phyloP scores from a whole-genome alignment of 2,329 filamentous ascomycete genomes.

The Colletotrichum viniferum region DNA sequence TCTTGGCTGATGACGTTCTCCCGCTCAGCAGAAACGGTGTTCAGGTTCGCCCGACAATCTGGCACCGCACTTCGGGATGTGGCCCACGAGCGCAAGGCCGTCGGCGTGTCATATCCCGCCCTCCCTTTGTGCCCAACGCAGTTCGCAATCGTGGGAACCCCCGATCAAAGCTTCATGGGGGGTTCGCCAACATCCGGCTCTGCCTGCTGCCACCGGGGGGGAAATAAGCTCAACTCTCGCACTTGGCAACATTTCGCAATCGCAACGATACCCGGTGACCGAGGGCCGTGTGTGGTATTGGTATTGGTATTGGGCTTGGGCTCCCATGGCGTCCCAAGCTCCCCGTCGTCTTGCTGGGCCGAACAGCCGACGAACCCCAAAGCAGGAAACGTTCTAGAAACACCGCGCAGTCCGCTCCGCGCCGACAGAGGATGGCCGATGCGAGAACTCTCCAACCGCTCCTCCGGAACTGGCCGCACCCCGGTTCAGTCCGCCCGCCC shows the following conservation, averaged over 20 bases:
- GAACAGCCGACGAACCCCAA: background rate
- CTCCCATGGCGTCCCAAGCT: background rate
- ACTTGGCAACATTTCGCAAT: background rate
- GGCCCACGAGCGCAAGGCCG: background rate
- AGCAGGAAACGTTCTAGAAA: slow-evolving; percentile 10
- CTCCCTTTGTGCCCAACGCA: background rate
- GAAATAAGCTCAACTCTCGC: background rate
- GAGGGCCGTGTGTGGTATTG: background rate
- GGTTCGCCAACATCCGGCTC: background rate
- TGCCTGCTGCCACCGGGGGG: background rate
- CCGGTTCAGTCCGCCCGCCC: background rate
- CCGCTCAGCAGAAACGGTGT: background rate
- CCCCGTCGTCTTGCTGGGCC: background rate
- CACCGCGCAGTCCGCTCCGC: background rate
- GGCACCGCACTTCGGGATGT: background rate
- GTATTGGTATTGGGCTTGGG: background rate
- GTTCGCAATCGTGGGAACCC: background rate
- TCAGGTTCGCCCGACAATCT: background rate
- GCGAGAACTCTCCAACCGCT: slow-evolving; percentile 11
- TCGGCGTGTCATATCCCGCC: background rate
- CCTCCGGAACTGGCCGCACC: background rate
- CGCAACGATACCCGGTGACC: background rate
- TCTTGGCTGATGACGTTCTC: background rate
- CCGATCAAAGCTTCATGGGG: background rate
- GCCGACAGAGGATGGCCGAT: slow-evolving; percentile 1